Conservation (phyloP, 2,329 filamentous ascomycete genomes). For the Grosmannia huntii region DNA sequence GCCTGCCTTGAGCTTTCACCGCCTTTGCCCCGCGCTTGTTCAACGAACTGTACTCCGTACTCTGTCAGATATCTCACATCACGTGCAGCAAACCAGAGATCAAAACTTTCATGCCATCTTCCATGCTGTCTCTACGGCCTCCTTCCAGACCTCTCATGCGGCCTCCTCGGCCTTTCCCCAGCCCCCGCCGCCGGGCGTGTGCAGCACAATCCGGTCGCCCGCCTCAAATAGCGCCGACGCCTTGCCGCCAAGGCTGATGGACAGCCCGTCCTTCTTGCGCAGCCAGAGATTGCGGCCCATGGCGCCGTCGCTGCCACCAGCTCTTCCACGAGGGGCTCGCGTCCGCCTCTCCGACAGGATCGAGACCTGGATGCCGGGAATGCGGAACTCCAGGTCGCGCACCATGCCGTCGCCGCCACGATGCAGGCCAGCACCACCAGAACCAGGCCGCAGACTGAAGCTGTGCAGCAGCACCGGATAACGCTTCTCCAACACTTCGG, state of each 20-base stretch:
- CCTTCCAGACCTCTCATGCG: not conserved
- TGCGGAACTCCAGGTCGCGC: conserved; percentile 20
- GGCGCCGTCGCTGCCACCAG: conserved; percentile 16
- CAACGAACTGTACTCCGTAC: too few species aligned
- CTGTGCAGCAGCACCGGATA: conserved; percentile 19
- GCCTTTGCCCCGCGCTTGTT: not conserved
- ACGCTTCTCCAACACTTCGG: conserved; percentile 21
- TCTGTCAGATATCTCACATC: too few species aligned
- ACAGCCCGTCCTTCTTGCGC: not conserved
- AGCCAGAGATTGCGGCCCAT: not conserved
- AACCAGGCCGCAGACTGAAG: conserved; percentile 16
- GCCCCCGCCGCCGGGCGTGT: not conserved
- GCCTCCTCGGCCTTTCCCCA: not conserved
- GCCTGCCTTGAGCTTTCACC: not conserved
- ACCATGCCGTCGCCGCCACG: conserved; percentile 20
- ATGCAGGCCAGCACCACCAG: conserved; percentile 17
- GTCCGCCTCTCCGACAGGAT: conserved; percentile 22
- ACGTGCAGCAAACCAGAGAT: not conserved
- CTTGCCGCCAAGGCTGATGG: not conserved
- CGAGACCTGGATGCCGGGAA: conserved; percentile 18
- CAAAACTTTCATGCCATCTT: not conserved
- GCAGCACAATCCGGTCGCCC: not conserved
- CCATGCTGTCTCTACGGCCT: not conserved
- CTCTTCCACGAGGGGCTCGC: conserved; percentile 20
- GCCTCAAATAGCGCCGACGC: not conserved